Evolutionary conservation across 306 rosid species (phyloP).

Genomic region (Glycyrrhiza uralensis): DNA sequence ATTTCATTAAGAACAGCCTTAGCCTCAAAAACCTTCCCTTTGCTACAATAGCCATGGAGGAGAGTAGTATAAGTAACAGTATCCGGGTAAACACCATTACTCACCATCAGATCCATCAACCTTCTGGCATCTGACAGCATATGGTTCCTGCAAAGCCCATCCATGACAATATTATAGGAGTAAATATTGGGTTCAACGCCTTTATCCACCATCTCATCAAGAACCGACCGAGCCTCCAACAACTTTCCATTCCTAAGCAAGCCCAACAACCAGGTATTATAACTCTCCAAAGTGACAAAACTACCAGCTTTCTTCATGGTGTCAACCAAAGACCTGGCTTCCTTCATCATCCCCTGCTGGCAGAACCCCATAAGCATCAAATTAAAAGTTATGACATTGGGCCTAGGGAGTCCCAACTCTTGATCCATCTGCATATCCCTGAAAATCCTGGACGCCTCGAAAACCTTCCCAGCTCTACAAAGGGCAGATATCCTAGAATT

Average conservation of each 20-base stretch:
- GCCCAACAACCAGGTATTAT: conserved; percentile 75
- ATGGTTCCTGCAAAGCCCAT: conserved; percentile 69
- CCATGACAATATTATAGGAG: conserved; percentile 71
- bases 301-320: conserved; percentile 48
- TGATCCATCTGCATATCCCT: conserved; percentile 82
- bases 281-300: conserved; percentile 52
- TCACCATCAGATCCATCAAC: conserved; percentile 55
- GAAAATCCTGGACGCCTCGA: conserved; percentile 87
- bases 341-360: conserved; percentile 68
- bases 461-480: conserved; percentile 61
- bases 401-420: conserved; percentile 76
- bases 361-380: conserved; percentile 82
- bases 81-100: conserved; percentile 59
- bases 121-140: conserved; percentile 74
- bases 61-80: conserved; percentile 68
- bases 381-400: conserved; percentile 65
- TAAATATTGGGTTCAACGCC: conserved; percentile 58
- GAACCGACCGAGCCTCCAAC: conserved; percentile 59
- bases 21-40: conserved; percentile 71
- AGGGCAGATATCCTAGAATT: conserved; percentile 91
- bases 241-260: conserved; percentile 57
- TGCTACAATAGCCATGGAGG: conserved; percentile 74
- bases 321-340: conserved; percentile 65
- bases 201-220: conserved; percentile 63
- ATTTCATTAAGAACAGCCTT: conserved; percentile 69